Evolutionary conservation across 2,329 filamentous ascomycete genomes (phyloP), one percentile per base, ranked within the genome.

Genomic region (Fusarium xyrophilum): DNA sequence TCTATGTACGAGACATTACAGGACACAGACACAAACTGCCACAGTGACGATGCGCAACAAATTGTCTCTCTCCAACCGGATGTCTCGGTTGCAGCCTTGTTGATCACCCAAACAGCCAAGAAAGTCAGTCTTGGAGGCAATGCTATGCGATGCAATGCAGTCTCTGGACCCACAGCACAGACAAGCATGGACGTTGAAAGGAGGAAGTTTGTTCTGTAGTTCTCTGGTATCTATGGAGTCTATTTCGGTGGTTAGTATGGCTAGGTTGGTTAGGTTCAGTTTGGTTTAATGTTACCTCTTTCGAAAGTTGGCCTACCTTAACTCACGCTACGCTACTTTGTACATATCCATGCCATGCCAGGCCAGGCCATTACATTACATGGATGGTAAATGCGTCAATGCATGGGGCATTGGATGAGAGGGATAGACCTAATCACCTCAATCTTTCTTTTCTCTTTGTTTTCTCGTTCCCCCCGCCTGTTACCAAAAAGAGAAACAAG

Each of bases 311-410:
- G 35, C 27, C 42, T 40, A 28, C 32, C 33, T 50, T n/a, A 50
- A 35, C 38, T 56, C 43, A 50, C 46, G 35, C 40, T 61, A 46
- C 21, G 54, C 44, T 62, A 61, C 63, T 62, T 33, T 47, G 47
- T 55, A 63, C 25, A 42, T 68, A 67, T 68, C 67, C 67, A 69
- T 69, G 67, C 55, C 61, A 46, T 48, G 46, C 61, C 61, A 46
- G 33, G 50, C 66, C 56, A 50, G 28, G 50, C 66, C 57, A 50
- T 27, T 42, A 44, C 39, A 50, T 70, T 69, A 42, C 67, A 69
- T 69, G 67, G 67, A 69, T 69, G 62, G 35, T 56, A 46, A 50
- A 56, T 42, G 62, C 63, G 48, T 67, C 67, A 56, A 64, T 50
- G n/a, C n/a, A 66, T 61, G 65, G 65, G 56, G 62, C 63, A 30